These are phyloP conservation scores for Scheffersomyces lignosus DNA, from an alignment of 805 yeast genomes.

Conservation along the genomic window DNA sequence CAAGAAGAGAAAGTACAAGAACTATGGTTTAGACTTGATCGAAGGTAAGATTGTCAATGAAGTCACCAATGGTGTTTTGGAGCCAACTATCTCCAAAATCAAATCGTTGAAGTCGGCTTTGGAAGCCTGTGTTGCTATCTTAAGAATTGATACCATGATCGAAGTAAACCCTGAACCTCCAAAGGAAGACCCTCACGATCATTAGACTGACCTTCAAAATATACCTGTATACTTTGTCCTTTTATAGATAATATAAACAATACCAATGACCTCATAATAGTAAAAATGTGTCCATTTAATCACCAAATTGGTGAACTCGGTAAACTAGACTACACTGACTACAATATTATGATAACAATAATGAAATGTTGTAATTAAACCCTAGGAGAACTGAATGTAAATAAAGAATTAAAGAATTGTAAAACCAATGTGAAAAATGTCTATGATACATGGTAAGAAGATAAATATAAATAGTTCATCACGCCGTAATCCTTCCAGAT, in stretches of 20 bases:
- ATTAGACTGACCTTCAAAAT: constrained; percentile 42
- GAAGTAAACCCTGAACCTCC: constrained; percentile 95
- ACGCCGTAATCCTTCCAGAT: constrained; percentile 12
- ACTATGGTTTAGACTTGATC: constrained; percentile 90
- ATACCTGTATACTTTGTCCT: not conserved
- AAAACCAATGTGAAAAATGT: too few relatives aligned
- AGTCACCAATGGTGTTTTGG: constrained; percentile 81
- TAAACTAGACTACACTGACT: too few relatives aligned
- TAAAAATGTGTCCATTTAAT: too few relatives aligned
- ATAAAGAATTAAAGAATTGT: too few relatives aligned
- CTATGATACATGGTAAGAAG: constrained; percentile 1
- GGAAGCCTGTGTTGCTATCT: constrained; percentile 96
- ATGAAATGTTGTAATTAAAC: too few relatives aligned
- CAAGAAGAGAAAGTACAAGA: constrained; percentile 77
- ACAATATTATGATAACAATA: too few relatives aligned
- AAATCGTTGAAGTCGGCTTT: constrained; percentile 92
- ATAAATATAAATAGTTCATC: constrained; percentile 1
- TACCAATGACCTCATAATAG: too few relatives aligned
- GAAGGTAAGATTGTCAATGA: constrained; percentile 92
- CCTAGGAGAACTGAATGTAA: too few relatives aligned
- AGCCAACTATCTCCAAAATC: constrained; percentile 91
- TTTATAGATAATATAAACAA: too few relatives aligned
- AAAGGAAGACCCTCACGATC: constrained; percentile 89
- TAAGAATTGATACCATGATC: constrained; percentile 98
- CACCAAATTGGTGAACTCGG: too few relatives aligned